Percentiles rank a stretch among this genome's conserved stretches.
These are phyloP conservation scores for Epichloe uncinata DNA, from an alignment of 2,329 filamentous ascomycete genomes.

Conservation along the genomic window DNA sequence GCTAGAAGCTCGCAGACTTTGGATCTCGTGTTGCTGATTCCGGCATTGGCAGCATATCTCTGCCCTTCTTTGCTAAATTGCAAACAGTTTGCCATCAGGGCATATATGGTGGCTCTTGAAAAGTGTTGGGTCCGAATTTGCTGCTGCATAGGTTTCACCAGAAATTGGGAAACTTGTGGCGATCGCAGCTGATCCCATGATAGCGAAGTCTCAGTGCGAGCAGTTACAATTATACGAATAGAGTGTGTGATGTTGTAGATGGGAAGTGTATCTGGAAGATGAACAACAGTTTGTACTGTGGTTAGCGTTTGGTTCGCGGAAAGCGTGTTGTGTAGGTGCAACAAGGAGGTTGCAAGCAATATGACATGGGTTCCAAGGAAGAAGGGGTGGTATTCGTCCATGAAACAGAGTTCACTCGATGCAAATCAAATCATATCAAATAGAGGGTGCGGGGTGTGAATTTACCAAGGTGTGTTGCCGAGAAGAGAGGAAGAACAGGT, in stretches of 20 bases:
- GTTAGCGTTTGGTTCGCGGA: background rate
- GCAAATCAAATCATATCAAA: background rate
- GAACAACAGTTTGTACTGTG: background rate
- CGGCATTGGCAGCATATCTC: constrained; percentile 68
- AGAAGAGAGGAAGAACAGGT: constrained; percentile 62
- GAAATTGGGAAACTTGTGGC: constrained; percentile 91
- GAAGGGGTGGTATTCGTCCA: background rate
- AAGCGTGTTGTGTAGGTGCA: background rate
- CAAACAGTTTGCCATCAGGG: constrained; percentile 82
- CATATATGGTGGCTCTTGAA: constrained; percentile 75
- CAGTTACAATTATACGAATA: constrained; percentile 70
- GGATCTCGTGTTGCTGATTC: constrained; percentile 70
- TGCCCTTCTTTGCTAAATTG: constrained; percentile 86
- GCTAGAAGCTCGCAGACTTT: constrained; percentile 84
- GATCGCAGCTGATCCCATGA: constrained; percentile 92
- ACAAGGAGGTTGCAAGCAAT: background rate
- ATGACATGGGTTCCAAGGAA: background rate
- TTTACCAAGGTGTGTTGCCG: constrained; percentile 60
- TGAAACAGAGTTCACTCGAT: background rate
- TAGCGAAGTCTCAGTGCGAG: constrained; percentile 80
- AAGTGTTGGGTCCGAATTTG: constrained; percentile 75
- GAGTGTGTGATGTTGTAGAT: constrained; percentile 85
- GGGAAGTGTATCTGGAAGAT: constrained; percentile 57
- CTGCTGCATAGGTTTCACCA: constrained; percentile 89
- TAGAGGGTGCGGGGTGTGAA: background rate